Evolutionary conservation across 2,329 filamentous ascomycete genomes (phyloP), one percentile per base, ranked within the genome.

Genomic region (Ceratocystis albifundus): DNA sequence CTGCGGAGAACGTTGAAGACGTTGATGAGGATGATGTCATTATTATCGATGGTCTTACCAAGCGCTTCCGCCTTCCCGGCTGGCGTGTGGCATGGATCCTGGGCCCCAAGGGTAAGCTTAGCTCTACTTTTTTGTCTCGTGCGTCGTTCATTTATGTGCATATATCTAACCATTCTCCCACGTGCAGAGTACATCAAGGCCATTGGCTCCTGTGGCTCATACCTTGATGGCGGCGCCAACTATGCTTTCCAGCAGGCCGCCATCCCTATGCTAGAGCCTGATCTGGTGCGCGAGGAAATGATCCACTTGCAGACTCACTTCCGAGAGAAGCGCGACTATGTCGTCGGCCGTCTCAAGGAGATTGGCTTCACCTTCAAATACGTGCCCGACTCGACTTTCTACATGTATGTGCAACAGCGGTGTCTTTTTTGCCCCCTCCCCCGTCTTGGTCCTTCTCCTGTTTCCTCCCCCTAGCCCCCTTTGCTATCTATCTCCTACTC

Each of bases 81-180:
- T 97, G 93, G 91, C 88, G 93, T 74, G 92, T 97, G 55, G 92
- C 93, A 5, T 97, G 93, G 93, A 91, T 97, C 71, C 76, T 97
- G 66, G 93, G 93, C 1, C 93, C 93, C 70, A 96, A 96, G 80
- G 76, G 76, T 77, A 72, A 71, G 75, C 67, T 50, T 25, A 36
- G 36, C 15, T 22, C 8, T 28, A 3, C n/a, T 1, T 1, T n/a
- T 6, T 15, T 8, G 30, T 20, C 15, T 25, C 25, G 10, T 2
- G 20, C 20, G 22, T 25, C 15, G 22, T 7, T 12, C 22, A 15
- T 15, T 25, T 8, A 3, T 20, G 15, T 25, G 5, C 6, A 8
- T 10, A 25, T 28, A 15, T 32, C 25, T 57, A 57, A 57, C 53
- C 53, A 57, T 30, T 30, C 10, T 15, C 50, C 0, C n/a, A 30